Evolutionary conservation across 2,329 filamentous ascomycete species (phyloP).

Genomic region (Talaromyces sp.): DNA sequence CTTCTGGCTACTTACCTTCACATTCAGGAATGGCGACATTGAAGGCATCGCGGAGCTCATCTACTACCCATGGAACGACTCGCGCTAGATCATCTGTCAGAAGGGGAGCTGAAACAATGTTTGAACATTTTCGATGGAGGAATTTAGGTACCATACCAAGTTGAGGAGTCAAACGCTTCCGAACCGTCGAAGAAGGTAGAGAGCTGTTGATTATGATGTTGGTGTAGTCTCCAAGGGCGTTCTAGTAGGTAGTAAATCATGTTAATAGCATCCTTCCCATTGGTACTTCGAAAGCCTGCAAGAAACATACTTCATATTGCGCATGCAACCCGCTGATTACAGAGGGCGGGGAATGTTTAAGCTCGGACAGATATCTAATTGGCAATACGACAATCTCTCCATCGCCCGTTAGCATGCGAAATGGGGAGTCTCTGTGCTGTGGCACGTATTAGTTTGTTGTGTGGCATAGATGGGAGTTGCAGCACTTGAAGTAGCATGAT

Average conservation of each 20-base stretch:
- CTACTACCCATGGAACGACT: slow-evolving; percentile 27
- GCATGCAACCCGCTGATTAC: slow-evolving; percentile 32
- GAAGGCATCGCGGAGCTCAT: slow-evolving; percentile 32
- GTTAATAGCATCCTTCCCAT: neutral
- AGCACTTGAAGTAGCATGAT: neutral
- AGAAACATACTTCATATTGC: slow-evolving; percentile 26
- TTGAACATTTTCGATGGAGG: neutral
- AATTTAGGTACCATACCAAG: slow-evolving; percentile 17
- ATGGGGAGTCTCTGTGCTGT: slow-evolving; percentile 32
- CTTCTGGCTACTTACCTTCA: slow-evolving; percentile 17
- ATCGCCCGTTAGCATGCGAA: slow-evolving; percentile 32
- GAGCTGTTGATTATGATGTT: slow-evolving; percentile 30
- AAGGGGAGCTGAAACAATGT: neutral
- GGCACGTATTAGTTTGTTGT: neutral
- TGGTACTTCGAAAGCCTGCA: neutral
- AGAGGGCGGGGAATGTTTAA: slow-evolving; percentile 21
- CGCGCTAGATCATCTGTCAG: slow-evolving; percentile 19
- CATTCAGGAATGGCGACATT: slow-evolving; percentile 26
- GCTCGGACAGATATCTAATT: slow-evolving; percentile 28
- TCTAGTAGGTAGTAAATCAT: slow-evolving; percentile 15
- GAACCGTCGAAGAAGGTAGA: slow-evolving; percentile 27
- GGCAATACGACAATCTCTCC: slow-evolving; percentile 34
- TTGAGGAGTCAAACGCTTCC: slow-evolving; percentile 27
- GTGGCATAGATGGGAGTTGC: neutral
- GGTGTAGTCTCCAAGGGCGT: slow-evolving; percentile 32